Evolutionary conservation across 2,329 filamentous ascomycete species (phyloP), one percentile per base, ranked within the genome.

Genomic region (Metarhizium album): DNA sequence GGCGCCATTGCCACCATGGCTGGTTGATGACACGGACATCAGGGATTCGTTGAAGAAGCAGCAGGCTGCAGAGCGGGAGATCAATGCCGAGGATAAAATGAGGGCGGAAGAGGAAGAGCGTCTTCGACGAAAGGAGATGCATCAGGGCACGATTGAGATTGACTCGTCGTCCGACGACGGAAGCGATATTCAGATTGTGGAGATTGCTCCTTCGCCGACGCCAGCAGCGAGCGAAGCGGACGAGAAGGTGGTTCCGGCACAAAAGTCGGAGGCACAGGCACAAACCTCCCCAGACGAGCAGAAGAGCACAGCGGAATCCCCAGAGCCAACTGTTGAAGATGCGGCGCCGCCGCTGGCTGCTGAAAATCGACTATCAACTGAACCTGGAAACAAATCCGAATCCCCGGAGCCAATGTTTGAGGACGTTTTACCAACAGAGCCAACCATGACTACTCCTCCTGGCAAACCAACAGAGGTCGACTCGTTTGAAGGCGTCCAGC

Each of bases 1-100:
- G 1, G 74, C 71, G n/a, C 83, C 84, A 0, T 62, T 91, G 7
- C 87, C 87, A 1, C 87, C 87, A 1, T 93, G 87, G 87, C 77
- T 93, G 60, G 69, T 71, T 2, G 78, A 82, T 54, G 68, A 81
- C 5, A 74, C 75, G 2, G 86, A 90, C 52, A 81, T 90, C 31
- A 74, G 84, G 53, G 76, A 83, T 47, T 75, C 76, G 24, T 67
- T 82, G 53, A 79, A 76, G 58, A 76, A 79, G 51, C 78, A 82
- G 67, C 76, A 68, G 56, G 77, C 69, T 59, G 73, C 65, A 46
- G 79, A 84, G 46, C 67, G 69, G 20, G 75, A 80, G 51, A 80
- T 86, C 51, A 81, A 84, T 51, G 83, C 83, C 20, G 78, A 84
- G 52, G 79, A 86, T 57, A 68, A 75, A 24, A 73, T 78, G 47